Percentiles rank a stretch among this genome's conserved stretches.
Evolutionary conservation across 345 rosid genomes (phyloP).

Genomic region (Adansonia digitata): DNA sequence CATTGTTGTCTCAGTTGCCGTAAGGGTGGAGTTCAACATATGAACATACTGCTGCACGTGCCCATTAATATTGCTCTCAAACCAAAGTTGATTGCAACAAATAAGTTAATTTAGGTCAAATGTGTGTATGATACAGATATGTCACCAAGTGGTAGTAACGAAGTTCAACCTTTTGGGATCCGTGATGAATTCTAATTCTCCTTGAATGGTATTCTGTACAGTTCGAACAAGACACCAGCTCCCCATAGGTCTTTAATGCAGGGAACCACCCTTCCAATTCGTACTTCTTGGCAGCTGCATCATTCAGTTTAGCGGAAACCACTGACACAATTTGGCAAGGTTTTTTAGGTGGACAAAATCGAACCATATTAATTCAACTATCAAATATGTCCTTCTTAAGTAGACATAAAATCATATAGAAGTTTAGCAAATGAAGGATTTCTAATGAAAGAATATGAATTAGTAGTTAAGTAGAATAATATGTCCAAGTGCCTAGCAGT

Average conservation of each 20-base stretch:
- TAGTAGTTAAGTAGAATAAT: too few relatives aligned
- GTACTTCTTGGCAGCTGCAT: conserved; percentile 63
- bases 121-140: too few relatives aligned
- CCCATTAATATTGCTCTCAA: conserved; percentile 50
- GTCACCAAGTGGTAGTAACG: background rate
- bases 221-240: conserved; percentile 61
- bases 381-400: too few relatives aligned
- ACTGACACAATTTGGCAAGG: conserved; percentile 56
- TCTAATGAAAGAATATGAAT: too few relatives aligned
- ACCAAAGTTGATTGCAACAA: background rate
- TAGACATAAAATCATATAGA: too few relatives aligned
- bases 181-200: conserved; percentile 49
- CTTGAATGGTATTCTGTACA: conserved; percentile 64
- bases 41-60: conserved; percentile 48
- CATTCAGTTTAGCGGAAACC: conserved; percentile 62
- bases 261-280: conserved; percentile 67
- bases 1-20: conserved; percentile 70
- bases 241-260: conserved; percentile 51
- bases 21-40: conserved; percentile 53
- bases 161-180: conserved; percentile 52
- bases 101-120: too few relatives aligned
- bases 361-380: too few relatives aligned
- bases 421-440: too few relatives aligned
- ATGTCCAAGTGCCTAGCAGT: background rate
- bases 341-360: too few relatives aligned